Base-by-base conservation (phyloP, 768 basidiomycete genomes). In the Royoungia palumana region DNA sequence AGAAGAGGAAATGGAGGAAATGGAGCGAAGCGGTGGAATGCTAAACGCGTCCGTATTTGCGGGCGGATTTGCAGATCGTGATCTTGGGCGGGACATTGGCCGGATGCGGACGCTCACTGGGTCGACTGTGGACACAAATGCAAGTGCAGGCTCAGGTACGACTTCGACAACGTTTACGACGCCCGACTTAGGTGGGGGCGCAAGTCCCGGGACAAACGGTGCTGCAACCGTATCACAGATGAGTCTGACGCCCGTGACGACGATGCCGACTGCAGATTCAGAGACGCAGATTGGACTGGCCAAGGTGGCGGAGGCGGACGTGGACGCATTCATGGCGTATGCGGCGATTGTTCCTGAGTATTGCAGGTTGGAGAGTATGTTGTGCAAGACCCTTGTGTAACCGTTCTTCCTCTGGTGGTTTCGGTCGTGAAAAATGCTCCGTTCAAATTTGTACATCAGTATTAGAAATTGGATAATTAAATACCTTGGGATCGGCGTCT, bases 321-420 rank as follows among this genome's bases (percentile, higher is more conserved):
- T 81, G 45, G 90, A 93, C 65, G 83, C 89, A 47, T 90, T 90
- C 68, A 79, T 89, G 81, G 80, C 84, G 0, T 93, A 93, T 63
- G 88, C 89, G n/a, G 80, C 87, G 32, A 86, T 91, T 62, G 85
- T 92, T 16, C 86, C 88, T 21, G 90, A 93, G 69, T 92, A 82
- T 65, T 82, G 79, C 70, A 73, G 90, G 36, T 67, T 93, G 55
- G 90, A 93, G 69, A 77, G 80, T 10, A 84, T 92, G 79, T 67
- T 91, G 43, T 77, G 84, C 56, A 90, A 89, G 59, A 70, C 70
- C 8, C 69, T 80, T 47, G 78, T 79, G 10, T 78, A 51, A 63
- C 35, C 37, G 27, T 39, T 17, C 27, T 13, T 5, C 25, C 16
- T 16, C 22, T 30, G 30, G 40, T 34, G 7, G 32, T 20, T 19